phyloP scores from a whole-genome alignment of 2,329 filamentous ascomycete species.

The Scolecobasidium constrictum region DNA sequence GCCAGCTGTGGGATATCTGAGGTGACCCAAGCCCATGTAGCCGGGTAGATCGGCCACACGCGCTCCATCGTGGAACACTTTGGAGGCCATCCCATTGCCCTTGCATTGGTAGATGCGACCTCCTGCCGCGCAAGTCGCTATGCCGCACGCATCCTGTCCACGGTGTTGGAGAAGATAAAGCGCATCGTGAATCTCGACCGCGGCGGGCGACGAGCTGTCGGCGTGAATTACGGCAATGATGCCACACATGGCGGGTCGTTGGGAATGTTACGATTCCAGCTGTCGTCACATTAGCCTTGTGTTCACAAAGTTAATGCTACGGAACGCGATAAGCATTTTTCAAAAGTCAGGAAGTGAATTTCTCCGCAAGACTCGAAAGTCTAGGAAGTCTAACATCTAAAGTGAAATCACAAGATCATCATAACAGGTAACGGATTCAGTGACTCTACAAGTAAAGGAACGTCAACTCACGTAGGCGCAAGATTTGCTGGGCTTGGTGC shows the following conservation, averaged over 20 bases:
- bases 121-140: constrained; percentile 62
- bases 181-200: constrained; percentile 33
- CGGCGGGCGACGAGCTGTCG: constrained; percentile 27
- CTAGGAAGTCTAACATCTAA: constrained; percentile 35
- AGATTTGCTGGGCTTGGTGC: neutral
- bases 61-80: constrained; percentile 73
- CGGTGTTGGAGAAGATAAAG: constrained; percentile 39
- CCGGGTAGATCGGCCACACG: constrained; percentile 66
- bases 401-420: constrained; percentile 15
- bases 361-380: constrained; percentile 12
- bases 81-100: constrained; percentile 76
- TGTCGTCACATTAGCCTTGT: neutral
- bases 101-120: constrained; percentile 84
- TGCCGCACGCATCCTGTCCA: constrained; percentile 82
- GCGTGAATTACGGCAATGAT: constrained; percentile 39
- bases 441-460: neutral
- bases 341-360: constrained; percentile 12
- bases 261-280: neutral
- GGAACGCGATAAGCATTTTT: neutral
- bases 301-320: neutral
- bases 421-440: constrained; percentile 7
- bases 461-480: neutral
- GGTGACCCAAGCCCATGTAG: constrained; percentile 75
- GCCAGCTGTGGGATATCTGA: constrained; percentile 83
- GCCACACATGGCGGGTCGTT: constrained; percentile 33